Conservation (phyloP, 2,329 filamentous ascomycete species). For the Chaetomiaceae sp. region DNA sequence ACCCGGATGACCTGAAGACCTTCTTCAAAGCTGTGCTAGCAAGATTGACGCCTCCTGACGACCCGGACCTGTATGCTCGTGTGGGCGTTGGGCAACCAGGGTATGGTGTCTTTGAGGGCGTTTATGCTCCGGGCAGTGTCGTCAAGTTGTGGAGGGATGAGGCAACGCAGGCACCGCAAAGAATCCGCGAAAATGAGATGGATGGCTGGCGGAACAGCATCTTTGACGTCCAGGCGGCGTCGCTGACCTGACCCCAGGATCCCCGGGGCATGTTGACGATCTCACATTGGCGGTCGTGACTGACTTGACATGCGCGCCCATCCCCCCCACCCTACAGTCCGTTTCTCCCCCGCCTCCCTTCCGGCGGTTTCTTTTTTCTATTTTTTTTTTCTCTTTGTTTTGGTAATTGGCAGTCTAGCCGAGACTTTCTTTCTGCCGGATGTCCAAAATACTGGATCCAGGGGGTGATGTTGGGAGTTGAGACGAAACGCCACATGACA, state of each 20-base stretch:
- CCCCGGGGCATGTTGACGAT: too few relatives aligned
- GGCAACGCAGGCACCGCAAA: conserved; percentile 62
- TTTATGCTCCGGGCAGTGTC: conserved; percentile 84
- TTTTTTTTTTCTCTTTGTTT: too few relatives aligned
- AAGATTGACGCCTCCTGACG: conserved; percentile 63
- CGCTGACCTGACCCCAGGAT: neutral
- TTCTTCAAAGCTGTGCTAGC: conserved; percentile 81
- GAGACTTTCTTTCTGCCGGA: too few relatives aligned
- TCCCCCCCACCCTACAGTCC: too few relatives aligned
- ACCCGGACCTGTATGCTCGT: conserved; percentile 71
- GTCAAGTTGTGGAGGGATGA: conserved; percentile 88
- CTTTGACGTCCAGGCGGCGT: conserved; percentile 51
- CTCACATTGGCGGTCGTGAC: too few relatives aligned
- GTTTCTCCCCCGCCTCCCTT: too few relatives aligned
- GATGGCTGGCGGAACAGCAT: conserved; percentile 81
- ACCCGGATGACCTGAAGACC: conserved; percentile 72
- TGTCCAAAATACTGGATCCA: too few relatives aligned
- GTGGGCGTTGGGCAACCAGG: conserved; percentile 60
- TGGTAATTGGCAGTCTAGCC: too few relatives aligned
- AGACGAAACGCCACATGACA: conserved; percentile 1
- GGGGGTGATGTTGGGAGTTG: too few relatives aligned
- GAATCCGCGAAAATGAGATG: conserved; percentile 66
- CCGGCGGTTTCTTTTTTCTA: too few relatives aligned
- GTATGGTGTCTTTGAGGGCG: conserved; percentile 65
- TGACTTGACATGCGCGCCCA: too few relatives aligned